A percentile compares a stretch with the other conserved stretches of the same genome.
phyloP scores from a whole-genome alignment of 2,329 filamentous ascomycete species.

The Penicillium sp. region DNA sequence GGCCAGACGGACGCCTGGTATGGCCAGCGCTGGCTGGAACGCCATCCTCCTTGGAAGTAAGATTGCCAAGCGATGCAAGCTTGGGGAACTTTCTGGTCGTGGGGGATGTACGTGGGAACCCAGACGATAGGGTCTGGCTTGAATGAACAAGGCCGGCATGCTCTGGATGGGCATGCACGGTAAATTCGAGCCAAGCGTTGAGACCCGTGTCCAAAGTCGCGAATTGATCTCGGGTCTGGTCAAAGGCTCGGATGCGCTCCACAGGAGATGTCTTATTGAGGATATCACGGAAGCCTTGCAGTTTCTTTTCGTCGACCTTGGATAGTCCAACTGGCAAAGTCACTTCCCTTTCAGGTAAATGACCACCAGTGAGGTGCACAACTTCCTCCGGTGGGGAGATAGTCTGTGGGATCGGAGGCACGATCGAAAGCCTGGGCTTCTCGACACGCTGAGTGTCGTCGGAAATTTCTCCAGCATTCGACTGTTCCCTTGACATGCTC shows the following conservation, averaged over 20 bases:
- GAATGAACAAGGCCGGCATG: constrained; percentile 54
- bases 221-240: constrained; percentile 73
- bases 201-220: constrained; percentile 76
- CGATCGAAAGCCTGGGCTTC: constrained; percentile 41
- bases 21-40: constrained; percentile 43
- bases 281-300: constrained; percentile 76
- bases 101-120: constrained; percentile 38
- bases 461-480: constrained; percentile 20
- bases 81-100: constrained; percentile 52
- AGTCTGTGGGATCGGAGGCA: constrained; percentile 35
- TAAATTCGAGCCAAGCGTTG: constrained; percentile 62
- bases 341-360: constrained; percentile 18
- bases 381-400: constrained; percentile 26
- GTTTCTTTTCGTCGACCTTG: constrained; percentile 44
- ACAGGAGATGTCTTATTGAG: constrained; percentile 67
- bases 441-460: constrained; percentile 26
- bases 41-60: constrained; percentile 40
- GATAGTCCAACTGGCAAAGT: constrained; percentile 21
- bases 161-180: constrained; percentile 59
- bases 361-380: constrained; percentile 15
- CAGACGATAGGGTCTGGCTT: constrained; percentile 42
- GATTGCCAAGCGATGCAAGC: constrained; percentile 40
- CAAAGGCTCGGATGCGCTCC: constrained; percentile 76
- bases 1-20: constrained; percentile 44
- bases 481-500: constrained; percentile 14